Evolutionary conservation across 495 filamentous ascomycete genomes (phyloP), one percentile per base, ranked within the genome.

Genomic region (Poronia punctata): DNA sequence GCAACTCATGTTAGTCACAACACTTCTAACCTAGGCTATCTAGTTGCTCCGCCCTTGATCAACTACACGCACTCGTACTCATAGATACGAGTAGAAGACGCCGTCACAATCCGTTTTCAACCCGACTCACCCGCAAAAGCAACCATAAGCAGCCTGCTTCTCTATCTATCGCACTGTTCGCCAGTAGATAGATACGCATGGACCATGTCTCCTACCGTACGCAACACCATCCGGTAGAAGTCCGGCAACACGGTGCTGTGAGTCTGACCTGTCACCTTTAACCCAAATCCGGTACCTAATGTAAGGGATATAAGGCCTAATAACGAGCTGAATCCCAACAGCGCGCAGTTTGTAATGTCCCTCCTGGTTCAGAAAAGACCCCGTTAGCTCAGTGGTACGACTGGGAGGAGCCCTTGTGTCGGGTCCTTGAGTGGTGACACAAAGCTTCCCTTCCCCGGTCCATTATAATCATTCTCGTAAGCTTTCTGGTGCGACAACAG

Each of bases 401-500:
- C 11, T n/a, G n/a, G n/a, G 36, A 39, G 25, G 36, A 39, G 36
- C 25, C 23, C 21, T 36, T 19, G 34, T 36, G 34, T 24, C 5
- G 23, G 35, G 35, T 38, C 14, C 23, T 4, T 5, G 29, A 35
- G 7, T n/a, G 31, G 31, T 9, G 10, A 4, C 31, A 21, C 31
- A 34, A 34, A 20, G 31, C 31, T 34, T n/a, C 8, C 9, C 2
- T 34, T n/a, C 8, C 9, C 2, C 9, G 21, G 31, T 8, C 18
- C 9, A 34, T 11, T 34, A 34, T 34, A 19, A 34, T 16, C 2
- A 16, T 19, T 6, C 8, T 21, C 5, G 9, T 10, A 32, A 6
- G 19, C 3, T 16, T 32, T 16, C 5, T 16, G n/a, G n/a, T n/a
- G n/a, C n/a, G n/a, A n/a, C n/a, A n/a, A n/a, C n/a, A n/a, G n/a